Base-by-base conservation (phyloP, 2,329 filamentous ascomycete genomes). In the Colletotrichum phormii region DNA sequence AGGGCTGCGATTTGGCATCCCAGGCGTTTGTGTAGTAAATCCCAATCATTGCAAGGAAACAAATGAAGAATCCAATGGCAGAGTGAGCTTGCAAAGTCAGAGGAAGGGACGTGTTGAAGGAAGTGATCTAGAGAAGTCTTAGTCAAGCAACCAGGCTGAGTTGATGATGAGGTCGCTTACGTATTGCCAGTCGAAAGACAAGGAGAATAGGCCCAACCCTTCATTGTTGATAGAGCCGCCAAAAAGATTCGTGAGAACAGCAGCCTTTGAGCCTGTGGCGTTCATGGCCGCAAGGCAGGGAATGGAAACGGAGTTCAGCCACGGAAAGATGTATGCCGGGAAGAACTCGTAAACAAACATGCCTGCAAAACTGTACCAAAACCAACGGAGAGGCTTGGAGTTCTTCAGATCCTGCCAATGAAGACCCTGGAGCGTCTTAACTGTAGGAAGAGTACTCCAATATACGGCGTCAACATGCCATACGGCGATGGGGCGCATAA, bases 391-490 rank as follows among this genome's bases (percentile, higher is more conserved):
- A 0, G 86, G 88, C 75, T 87, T 87, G 0, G 86, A 87, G 74
- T 83, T 80, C 76, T 86, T 86, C 35, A 88, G 22, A 0, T 84
- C 77, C 57, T 89, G 83, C 85, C 87, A 89, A 74, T 90, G 88
- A 4, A 90, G 81, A 0, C 86, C 86, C 73, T 89, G 88, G 8
- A 89, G 84, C 0, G 84, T 85, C 75, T 89, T 89, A 64, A 89
- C 86, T 0, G 84, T 86, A 0, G 88, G 88, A 4, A 89, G 77
- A 6, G 81, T 87, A 46, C 82, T 81, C 88, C 88, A 90, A 79
- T 89, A 90, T 3, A 90, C 88, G 2, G 87, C 84, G 15, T 90
- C 88, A 5, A 87, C 85, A 64, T 89, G 87, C 83, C 86, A 90
- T 12, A 90, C 88, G 1, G 84, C 82, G 49, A 90, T 83, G 0